Evolutionary conservation across 352 stramenopile genomes (phyloP).

Genomic region (Peronospora tabacina): DNA sequence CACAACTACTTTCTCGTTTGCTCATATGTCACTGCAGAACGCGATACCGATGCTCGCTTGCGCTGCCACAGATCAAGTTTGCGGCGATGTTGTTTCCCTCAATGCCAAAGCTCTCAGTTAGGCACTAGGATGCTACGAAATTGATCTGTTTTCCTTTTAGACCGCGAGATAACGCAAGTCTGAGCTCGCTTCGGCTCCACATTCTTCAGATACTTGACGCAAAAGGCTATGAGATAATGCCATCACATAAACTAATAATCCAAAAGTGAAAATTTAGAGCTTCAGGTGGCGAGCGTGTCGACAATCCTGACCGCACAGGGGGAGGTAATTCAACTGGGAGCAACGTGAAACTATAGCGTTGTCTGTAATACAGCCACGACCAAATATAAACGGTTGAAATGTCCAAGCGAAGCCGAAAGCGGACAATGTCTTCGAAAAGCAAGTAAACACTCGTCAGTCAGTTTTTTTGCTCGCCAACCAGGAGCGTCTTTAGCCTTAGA

Average conservation of each 20-base stretch:
- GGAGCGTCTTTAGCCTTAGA: constrained; percentile 28
- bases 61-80: constrained; percentile 10
- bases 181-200: constrained; percentile 25
- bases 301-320: constrained; percentile 53
- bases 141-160: constrained; percentile 40
- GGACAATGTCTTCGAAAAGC: constrained; percentile 39
- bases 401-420: constrained; percentile 8
- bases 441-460: constrained; percentile 37
- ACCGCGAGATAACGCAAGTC: constrained; percentile 45
- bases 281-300: constrained; percentile 31
- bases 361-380: constrained; percentile 36
- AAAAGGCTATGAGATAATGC: constrained; percentile 50
- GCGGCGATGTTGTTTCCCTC: constrained; percentile 30
- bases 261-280: constrained; percentile 36
- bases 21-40: background rate
- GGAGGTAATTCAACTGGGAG: too few relatives aligned
- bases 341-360: constrained; percentile 22
- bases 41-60: background rate
- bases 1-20: background rate
- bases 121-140: constrained; percentile 50
- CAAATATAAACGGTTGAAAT: constrained; percentile 49
- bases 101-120: constrained; percentile 51
- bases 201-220: constrained; percentile 35
- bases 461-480: constrained; percentile 36
- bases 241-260: constrained; percentile 51